phyloP scores from a whole-genome alignment of 1,284 basidiomycete species.

The Neolentinus lepideus region DNA sequence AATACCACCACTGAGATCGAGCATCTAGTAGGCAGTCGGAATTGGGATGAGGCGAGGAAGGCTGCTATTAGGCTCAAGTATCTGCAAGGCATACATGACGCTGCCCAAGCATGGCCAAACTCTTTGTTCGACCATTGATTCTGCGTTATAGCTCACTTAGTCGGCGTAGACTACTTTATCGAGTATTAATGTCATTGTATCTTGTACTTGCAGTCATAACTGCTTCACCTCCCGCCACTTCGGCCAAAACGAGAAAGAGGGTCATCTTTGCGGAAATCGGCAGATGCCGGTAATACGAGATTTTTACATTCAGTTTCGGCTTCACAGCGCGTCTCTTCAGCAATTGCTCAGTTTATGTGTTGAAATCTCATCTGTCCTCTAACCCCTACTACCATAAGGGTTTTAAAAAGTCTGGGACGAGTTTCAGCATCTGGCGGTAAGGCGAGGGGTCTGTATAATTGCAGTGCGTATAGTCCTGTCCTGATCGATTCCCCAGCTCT shows the following conservation, averaged over 20 bases:
- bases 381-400: not conserved
- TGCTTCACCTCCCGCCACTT: not conserved
- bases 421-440: not conserved
- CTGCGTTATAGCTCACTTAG: not conserved
- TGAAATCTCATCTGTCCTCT: not conserved
- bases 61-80: constrained; percentile 74
- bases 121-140: constrained; percentile 14
- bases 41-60: constrained; percentile 52
- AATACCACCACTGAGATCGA: constrained; percentile 41
- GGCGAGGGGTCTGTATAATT: not conserved
- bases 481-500: not conserved
- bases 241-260: not conserved
- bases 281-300: not conserved
- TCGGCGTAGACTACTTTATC: too few relatives aligned
- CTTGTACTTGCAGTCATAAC: too few relatives aligned
- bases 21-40: constrained; percentile 38
- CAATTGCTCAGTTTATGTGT: not conserved
- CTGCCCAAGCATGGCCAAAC: constrained; percentile 47
- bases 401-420: not conserved
- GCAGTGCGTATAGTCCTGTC: not conserved
- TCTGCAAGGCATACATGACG: constrained; percentile 64
- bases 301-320: not conserved
- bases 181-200: too few relatives aligned
- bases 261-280: not conserved
- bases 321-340: not conserved